Evolutionary conservation across 2,329 filamentous ascomycete genomes (phyloP).

Genomic region (Talaromyces sp.): DNA sequence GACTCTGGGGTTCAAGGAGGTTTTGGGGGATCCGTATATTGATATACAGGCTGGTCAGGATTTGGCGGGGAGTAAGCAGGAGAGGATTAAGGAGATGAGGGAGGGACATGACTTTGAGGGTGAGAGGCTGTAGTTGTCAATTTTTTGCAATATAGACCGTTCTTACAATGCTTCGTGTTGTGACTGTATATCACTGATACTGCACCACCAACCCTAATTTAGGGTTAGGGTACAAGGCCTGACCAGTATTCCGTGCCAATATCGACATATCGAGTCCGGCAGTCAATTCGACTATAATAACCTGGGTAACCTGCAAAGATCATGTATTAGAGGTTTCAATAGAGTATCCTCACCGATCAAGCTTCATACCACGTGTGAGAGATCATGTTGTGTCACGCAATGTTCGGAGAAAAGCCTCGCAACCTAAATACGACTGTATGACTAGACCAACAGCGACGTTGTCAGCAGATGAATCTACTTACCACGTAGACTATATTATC

Average conservation of each 20-base stretch:
- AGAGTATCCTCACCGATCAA: background rate
- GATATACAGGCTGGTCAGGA: slow-evolving; percentile 25
- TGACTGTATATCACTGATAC: background rate
- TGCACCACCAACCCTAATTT: background rate
- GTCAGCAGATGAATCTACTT: background rate
- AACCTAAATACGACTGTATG: background rate
- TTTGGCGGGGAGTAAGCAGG: slow-evolving; percentile 25
- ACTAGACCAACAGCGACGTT: background rate
- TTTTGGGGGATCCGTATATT: slow-evolving; percentile 20
- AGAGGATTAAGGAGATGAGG: slow-evolving; percentile 33
- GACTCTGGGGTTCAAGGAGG: slow-evolving; percentile 33
- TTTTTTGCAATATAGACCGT: background rate
- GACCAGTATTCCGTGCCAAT: background rate
- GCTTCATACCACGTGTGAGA: background rate
- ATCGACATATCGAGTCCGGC: background rate
- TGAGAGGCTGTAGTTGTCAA: slow-evolving; percentile 30
- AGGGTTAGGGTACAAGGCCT: background rate
- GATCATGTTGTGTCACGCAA: slow-evolving; percentile 15
- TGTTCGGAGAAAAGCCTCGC: slow-evolving; percentile 1
- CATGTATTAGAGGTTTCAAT: background rate
- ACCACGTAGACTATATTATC: background rate
- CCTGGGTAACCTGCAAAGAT: background rate
- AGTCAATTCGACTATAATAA: background rate
- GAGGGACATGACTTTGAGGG: slow-evolving; percentile 39
- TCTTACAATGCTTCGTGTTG: background rate